Evolutionary conservation across 2,329 filamentous ascomycete genomes (phyloP).

Genomic region (Neodidymelliopsis sp.): DNA sequence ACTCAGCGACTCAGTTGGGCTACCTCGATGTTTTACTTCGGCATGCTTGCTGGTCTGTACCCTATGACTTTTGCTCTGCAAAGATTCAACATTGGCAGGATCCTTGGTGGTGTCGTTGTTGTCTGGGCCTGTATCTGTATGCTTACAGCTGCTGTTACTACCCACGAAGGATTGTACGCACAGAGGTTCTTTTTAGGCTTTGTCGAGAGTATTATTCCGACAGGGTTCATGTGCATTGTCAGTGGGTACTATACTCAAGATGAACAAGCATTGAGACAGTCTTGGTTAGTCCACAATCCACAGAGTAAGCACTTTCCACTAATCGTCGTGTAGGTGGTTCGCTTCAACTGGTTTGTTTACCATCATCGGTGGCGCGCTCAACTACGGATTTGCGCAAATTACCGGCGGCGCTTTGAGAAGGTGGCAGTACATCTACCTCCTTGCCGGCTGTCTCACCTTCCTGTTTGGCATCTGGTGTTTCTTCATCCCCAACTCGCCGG

Average conservation of each 20-base stretch:
- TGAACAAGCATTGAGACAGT: constrained; percentile 61
- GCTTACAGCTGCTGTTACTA: constrained; percentile 71
- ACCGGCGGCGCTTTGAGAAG: constrained; percentile 50
- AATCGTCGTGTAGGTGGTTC: constrained; percentile 60
- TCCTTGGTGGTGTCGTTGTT: constrained; percentile 69
- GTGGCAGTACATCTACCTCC: constrained; percentile 74
- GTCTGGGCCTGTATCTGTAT: constrained; percentile 73
- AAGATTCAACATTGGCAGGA: constrained; percentile 69
- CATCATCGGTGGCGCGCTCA: constrained; percentile 43
- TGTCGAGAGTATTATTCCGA: constrained; percentile 63
- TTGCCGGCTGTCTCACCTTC: constrained; percentile 64
- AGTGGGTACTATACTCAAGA: constrained; percentile 51
- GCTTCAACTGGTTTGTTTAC: constrained; percentile 58
- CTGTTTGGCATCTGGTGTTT: constrained; percentile 73
- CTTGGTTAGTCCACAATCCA: constrained; percentile 45
- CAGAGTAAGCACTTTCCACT: not conserved
- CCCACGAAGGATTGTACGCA: constrained; percentile 66
- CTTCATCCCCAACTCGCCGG: constrained; percentile 69
- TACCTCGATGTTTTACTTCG: constrained; percentile 81
- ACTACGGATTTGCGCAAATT: constrained; percentile 51
- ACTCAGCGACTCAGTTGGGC: constrained; percentile 77
- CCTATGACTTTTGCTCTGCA: constrained; percentile 76
- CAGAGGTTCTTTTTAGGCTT: constrained; percentile 65
- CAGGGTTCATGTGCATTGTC: constrained; percentile 64
- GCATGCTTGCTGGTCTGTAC: constrained; percentile 76